phyloP scores from a whole-genome alignment of 2,329 filamentous ascomycete species.

The Xylaria sp. region DNA sequence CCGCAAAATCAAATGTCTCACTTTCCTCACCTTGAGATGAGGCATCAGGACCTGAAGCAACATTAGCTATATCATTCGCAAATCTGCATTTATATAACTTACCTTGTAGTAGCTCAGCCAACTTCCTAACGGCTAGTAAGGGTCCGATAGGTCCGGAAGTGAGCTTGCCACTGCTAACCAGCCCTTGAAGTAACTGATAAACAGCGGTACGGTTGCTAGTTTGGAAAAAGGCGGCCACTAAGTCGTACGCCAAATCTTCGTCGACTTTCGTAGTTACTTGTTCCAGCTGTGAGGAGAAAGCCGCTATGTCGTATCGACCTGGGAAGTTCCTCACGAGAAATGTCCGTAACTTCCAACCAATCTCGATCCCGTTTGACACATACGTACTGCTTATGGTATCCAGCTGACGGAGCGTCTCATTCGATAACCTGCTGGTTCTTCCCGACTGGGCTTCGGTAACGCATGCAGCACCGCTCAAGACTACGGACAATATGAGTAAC shows the following conservation, averaged over 20 bases:
- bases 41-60: constrained; percentile 13
- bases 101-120: constrained; percentile 31
- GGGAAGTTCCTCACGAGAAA: constrained; percentile 33
- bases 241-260: constrained; percentile 29
- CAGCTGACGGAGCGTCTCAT: constrained; percentile 24
- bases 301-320: constrained; percentile 22
- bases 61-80: constrained; percentile 15
- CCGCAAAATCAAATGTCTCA: constrained; percentile 29
- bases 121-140: constrained; percentile 29
- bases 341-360: constrained; percentile 35
- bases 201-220: constrained; percentile 19
- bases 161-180: constrained; percentile 24
- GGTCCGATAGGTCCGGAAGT: constrained; percentile 26
- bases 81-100: constrained; percentile 3
- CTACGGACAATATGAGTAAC: constrained; percentile 22
- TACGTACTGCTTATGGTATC: constrained; percentile 25
- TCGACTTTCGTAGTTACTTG: constrained; percentile 20
- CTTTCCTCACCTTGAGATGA: constrained; percentile 8
- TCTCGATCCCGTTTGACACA: constrained; percentile 18
- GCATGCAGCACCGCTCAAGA: constrained; percentile 29
- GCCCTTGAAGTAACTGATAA: constrained; percentile 25
- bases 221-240: constrained; percentile 34
- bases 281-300: constrained; percentile 26
- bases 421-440: constrained; percentile 26
- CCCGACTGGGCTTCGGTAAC: constrained; percentile 15